Conservation (phyloP, 2,329 filamentous ascomycete species). For the Aspergillus piperis region DNA sequence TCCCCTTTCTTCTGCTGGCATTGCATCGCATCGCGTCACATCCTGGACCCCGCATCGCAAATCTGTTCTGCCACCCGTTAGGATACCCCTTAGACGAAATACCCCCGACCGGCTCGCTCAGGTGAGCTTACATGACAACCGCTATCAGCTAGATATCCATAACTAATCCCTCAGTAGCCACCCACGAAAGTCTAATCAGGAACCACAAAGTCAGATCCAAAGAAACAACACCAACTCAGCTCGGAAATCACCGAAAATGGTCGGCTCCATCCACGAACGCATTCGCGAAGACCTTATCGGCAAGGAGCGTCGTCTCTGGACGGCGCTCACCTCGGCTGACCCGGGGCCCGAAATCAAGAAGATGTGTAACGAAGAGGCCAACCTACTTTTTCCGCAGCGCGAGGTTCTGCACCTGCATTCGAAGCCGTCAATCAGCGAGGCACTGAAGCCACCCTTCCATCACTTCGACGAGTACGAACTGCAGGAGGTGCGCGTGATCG, state of each 20-base stretch:
- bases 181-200: not conserved
- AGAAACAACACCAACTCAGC: not conserved
- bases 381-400: slow-evolving; percentile 37
- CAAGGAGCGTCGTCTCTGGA: slow-evolving; percentile 41
- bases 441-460: slow-evolving; percentile 36
- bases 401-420: slow-evolving; percentile 35
- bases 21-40: too few relatives aligned
- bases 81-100: too few relatives aligned
- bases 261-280: slow-evolving; percentile 37
- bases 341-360: slow-evolving; percentile 37
- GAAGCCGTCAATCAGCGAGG: slow-evolving; percentile 25
- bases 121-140: too few relatives aligned
- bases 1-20: too few relatives aligned
- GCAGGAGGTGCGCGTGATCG: slow-evolving; percentile 26
- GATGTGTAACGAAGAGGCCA: slow-evolving; percentile 33
- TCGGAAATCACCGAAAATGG: slow-evolving; percentile 25
- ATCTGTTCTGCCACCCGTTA: too few relatives aligned
- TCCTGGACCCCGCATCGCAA: too few relatives aligned
- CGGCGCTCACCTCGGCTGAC: slow-evolving; percentile 39
- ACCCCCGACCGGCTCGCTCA: too few relatives aligned
- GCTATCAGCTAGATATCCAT: not conserved
- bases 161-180: too few relatives aligned
- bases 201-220: not conserved
- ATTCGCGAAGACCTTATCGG: slow-evolving; percentile 38
- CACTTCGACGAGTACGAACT: slow-evolving; percentile 33